Percentiles rank a stretch among this genome's conserved stretches.
phyloP scores from a whole-genome alignment of 1,284 basidiomycete species.

The Stereum hirsutum region DNA sequence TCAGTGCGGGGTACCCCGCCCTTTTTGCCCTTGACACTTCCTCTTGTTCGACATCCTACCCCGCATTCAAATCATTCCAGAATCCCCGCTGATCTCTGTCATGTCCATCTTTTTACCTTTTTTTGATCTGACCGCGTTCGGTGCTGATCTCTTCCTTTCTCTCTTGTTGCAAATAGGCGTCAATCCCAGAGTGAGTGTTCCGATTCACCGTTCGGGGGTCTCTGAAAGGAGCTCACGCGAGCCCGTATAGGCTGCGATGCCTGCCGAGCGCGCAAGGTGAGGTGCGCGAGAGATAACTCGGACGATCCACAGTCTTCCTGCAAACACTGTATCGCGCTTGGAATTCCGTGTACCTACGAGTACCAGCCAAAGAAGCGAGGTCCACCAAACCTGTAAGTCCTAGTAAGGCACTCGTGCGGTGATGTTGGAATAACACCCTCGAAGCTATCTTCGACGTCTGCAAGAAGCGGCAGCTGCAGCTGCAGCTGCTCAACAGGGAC shows the following conservation, averaged over 20 bases:
- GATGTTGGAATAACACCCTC: conserved; percentile 6
- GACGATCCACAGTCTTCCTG: conserved; percentile 68
- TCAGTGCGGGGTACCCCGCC: background rate
- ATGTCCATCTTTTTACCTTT: conserved; percentile 18
- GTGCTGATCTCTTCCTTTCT: conserved; percentile 13
- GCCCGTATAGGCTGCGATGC: conserved; percentile 64
- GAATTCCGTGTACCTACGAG: conserved; percentile 81
- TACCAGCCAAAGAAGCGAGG: conserved; percentile 89
- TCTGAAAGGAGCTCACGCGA: conserved; percentile 8
- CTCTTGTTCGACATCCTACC: conserved; percentile 14
- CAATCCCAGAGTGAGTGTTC: conserved; percentile 63
- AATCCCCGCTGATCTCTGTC: conserved; percentile 5
- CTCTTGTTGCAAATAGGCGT: conserved; percentile 40
- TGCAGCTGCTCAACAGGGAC: conserved; percentile 25
- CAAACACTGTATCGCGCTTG: conserved; percentile 78
- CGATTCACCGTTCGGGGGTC: conserved; percentile 10
- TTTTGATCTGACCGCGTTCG: conserved; percentile 4
- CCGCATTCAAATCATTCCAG: conserved; percentile 13
- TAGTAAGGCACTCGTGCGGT: conserved; percentile 3
- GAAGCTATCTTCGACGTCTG: conserved; percentile 66
- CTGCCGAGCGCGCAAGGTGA: conserved; percentile 74
- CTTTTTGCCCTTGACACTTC: conserved; percentile 3
- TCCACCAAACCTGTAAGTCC: conserved; percentile 75
- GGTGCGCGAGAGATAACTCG: conserved; percentile 69
- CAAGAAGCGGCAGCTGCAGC: conserved; percentile 69